phyloP scores from a whole-genome alignment of 345 rosid species.

The Boechera stricta region DNA sequence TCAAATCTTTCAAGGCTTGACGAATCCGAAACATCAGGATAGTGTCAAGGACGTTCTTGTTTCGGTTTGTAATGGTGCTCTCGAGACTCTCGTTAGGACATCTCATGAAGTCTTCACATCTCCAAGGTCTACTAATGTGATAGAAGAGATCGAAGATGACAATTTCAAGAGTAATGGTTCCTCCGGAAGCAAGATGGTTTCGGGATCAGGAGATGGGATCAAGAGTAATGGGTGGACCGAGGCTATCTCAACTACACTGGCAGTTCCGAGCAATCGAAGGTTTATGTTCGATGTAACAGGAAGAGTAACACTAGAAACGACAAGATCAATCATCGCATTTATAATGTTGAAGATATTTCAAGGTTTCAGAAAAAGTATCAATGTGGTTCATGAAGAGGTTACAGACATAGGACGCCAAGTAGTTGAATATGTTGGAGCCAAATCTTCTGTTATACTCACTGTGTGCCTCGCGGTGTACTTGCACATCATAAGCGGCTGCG shows the following conservation, averaged over 20 bases:
- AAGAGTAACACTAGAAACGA: slow-evolving; percentile 77
- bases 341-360: slow-evolving; percentile 69
- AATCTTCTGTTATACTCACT: slow-evolving; percentile 74
- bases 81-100: slow-evolving; percentile 77
- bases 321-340: slow-evolving; percentile 66
- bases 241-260: slow-evolving; percentile 60
- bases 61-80: slow-evolving; percentile 75
- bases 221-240: slow-evolving; percentile 59
- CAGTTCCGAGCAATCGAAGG: slow-evolving; percentile 75
- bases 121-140: slow-evolving; percentile 34
- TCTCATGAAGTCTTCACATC: slow-evolving; percentile 80
- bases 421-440: slow-evolving; percentile 66
- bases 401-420: slow-evolving; percentile 70
- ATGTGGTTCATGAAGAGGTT: slow-evolving; percentile 61
- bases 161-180: slow-evolving; percentile 25
- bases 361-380: slow-evolving; percentile 57
- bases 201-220: slow-evolving; percentile 40
- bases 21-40: slow-evolving; percentile 81
- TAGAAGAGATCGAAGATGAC: slow-evolving; percentile 28
- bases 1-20: slow-evolving; percentile 78
- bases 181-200: slow-evolving; percentile 32
- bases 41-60: slow-evolving; percentile 71
- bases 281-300: slow-evolving; percentile 94
- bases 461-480: slow-evolving; percentile 80
- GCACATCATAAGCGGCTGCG: slow-evolving; percentile 51